Conservation (phyloP, 1,284 basidiomycete genomes). For the Puccinia sorghi region DNA sequence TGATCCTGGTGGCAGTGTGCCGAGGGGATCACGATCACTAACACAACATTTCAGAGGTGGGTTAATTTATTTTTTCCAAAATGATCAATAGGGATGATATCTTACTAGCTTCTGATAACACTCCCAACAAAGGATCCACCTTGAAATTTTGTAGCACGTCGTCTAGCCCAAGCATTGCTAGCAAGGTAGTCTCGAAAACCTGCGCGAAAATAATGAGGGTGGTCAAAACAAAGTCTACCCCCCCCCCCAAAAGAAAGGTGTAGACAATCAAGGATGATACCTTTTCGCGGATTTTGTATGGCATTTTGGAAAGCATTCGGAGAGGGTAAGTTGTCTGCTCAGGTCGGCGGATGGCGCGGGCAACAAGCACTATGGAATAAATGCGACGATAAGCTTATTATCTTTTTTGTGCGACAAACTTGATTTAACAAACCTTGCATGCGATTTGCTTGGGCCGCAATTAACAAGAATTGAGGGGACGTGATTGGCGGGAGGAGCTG, state of each 20-base stretch:
- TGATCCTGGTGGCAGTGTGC: neutral
- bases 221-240: neutral
- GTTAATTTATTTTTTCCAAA: neutral
- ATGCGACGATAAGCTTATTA: neutral
- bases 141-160: conserved; percentile 46
- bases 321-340: conserved; percentile 28
- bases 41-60: neutral
- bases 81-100: neutral
- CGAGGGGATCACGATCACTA: conserved; percentile 47
- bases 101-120: conserved; percentile 49
- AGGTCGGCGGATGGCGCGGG: conserved; percentile 35
- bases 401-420: neutral
- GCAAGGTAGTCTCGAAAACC: conserved; percentile 44
- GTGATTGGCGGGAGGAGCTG: too few relatives aligned
- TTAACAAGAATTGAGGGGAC: neutral
- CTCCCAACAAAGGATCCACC: conserved; percentile 47
- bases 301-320: conserved; percentile 41
- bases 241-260: neutral
- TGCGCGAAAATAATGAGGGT: neutral
- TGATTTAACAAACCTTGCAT: conserved; percentile 25
- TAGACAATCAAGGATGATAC: neutral
- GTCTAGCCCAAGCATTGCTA: conserved; percentile 39
- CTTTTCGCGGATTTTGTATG: conserved; percentile 35
- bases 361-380: conserved; percentile 21
- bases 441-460: conserved; percentile 25